Conservation (phyloP, 176 grass and related monocot species). For the Oryza meyeriana region DNA sequence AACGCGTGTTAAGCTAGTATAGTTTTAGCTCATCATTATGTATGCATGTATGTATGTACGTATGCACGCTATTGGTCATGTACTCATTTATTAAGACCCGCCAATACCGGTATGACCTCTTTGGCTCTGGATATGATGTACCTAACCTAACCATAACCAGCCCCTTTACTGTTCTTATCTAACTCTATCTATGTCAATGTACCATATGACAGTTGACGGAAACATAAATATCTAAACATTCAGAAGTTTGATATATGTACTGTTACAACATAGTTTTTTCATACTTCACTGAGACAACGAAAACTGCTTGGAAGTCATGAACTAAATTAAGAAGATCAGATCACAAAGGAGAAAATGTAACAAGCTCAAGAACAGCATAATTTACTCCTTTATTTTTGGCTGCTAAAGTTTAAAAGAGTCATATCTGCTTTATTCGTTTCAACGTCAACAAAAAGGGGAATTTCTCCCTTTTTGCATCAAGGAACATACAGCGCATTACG, state of each 20-base stretch:
- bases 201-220: slow-evolving; percentile 8
- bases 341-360: neutral
- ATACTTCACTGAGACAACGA: neutral
- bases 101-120: slow-evolving; percentile 4
- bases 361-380: neutral
- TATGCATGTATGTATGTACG: no score
- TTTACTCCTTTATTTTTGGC: neutral
- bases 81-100: neutral
- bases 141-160: slow-evolving; percentile 20
- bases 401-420: neutral
- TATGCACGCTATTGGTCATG: neutral
- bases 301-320: neutral
- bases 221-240: neutral
- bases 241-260: neutral
- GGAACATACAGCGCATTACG: neutral
- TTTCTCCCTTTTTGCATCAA: neutral
- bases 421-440: slow-evolving; percentile 16
- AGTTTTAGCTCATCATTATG: neutral
- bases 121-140: slow-evolving; percentile 17
- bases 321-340: neutral
- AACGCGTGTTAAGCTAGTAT: neutral
- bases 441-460: neutral
- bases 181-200: neutral
- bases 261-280: neutral
- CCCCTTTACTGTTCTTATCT: slow-evolving; percentile 21